These are phyloP conservation scores for Baeospora myosura DNA, from an alignment of 1,284 basidiomycete genomes.

Conservation along the genomic window DNA sequence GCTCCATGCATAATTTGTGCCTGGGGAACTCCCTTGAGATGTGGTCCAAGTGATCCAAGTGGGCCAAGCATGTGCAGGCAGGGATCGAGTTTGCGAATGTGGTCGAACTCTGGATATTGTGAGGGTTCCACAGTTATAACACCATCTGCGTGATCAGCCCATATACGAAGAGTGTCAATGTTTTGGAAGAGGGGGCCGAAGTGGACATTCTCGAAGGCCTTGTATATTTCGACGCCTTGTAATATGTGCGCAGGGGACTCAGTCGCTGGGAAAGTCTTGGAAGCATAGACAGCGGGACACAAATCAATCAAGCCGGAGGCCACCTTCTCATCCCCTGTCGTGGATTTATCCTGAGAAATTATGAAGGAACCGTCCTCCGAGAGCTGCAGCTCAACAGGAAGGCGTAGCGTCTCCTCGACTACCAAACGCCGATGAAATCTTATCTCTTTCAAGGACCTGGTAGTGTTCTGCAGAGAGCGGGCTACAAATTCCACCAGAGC, in stretches of 20 bases:
- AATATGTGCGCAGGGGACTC: slow-evolving; percentile 15
- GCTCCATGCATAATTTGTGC: slow-evolving; percentile 21
- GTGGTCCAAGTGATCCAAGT: slow-evolving; percentile 14
- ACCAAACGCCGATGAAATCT: slow-evolving; percentile 23
- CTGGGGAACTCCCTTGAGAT: slow-evolving; percentile 16
- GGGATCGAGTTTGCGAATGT: slow-evolving; percentile 26
- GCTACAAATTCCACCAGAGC: slow-evolving; percentile 26
- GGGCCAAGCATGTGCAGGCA: slow-evolving; percentile 29
- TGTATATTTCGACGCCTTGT: slow-evolving; percentile 20
- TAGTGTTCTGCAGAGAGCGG: slow-evolving; percentile 8
- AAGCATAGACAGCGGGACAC: neutral
- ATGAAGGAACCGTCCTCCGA: neutral
- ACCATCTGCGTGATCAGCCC: slow-evolving; percentile 23
- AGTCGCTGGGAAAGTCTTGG: neutral
- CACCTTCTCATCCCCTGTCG: neutral
- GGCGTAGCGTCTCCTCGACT: slow-evolving; percentile 14
- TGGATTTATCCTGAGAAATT: neutral
- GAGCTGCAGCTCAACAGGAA: neutral
- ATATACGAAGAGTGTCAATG: slow-evolving; percentile 21
- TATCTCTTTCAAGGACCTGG: slow-evolving; percentile 16
- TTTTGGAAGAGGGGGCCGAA: slow-evolving; percentile 28
- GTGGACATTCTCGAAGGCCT: slow-evolving; percentile 22
- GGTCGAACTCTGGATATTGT: slow-evolving; percentile 20
- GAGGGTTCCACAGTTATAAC: slow-evolving; percentile 19
- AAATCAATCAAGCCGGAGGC: neutral